phyloP scores from a whole-genome alignment of 2,329 filamentous ascomycete genomes.

The Orbilia quercus region DNA sequence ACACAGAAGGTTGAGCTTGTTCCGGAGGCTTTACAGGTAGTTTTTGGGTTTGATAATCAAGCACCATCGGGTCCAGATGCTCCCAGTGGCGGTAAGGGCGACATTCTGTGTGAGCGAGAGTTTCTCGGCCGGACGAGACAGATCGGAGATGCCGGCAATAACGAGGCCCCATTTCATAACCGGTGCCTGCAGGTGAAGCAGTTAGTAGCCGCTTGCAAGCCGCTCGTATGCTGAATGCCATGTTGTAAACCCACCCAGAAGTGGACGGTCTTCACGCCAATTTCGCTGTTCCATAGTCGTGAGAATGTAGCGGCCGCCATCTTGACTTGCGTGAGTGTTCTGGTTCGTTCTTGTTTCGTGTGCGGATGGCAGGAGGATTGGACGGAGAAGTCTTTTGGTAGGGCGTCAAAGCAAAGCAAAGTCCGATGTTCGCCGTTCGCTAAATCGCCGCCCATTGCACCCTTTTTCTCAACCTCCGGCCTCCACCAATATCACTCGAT shows the following conservation, averaged over 20 bases:
- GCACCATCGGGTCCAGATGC: conserved; percentile 99
- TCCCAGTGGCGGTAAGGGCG: conserved; percentile 87
- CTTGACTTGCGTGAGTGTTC: too few species aligned
- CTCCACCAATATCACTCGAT: too few species aligned
- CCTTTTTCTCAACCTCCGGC: too few species aligned
- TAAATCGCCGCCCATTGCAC: too few species aligned
- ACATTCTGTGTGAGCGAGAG: conserved; percentile 93
- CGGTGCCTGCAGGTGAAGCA: conserved; percentile 26
- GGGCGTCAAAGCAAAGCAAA: not conserved
- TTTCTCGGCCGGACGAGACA: conserved; percentile 88
- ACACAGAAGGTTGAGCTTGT: not conserved
- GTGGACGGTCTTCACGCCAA: conserved; percentile 92
- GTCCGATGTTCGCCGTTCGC: conserved; percentile 13
- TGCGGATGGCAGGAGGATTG: not conserved
- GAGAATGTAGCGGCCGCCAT: conserved; percentile 67
- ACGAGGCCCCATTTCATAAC: conserved; percentile 83
- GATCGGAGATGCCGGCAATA: conserved; percentile 89
- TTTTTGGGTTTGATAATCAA: conserved; percentile 95
- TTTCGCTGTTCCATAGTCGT: conserved; percentile 83
- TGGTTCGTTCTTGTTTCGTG: too few species aligned
- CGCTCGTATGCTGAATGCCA: not conserved
- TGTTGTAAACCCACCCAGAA: conserved; percentile 74
- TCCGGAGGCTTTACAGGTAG: conserved; percentile 71
- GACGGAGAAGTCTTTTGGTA: conserved; percentile 4
- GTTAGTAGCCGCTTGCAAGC: not conserved